Base-by-base conservation (phyloP, 2,329 filamentous ascomycete genomes). In the Onygena corvina region DNA sequence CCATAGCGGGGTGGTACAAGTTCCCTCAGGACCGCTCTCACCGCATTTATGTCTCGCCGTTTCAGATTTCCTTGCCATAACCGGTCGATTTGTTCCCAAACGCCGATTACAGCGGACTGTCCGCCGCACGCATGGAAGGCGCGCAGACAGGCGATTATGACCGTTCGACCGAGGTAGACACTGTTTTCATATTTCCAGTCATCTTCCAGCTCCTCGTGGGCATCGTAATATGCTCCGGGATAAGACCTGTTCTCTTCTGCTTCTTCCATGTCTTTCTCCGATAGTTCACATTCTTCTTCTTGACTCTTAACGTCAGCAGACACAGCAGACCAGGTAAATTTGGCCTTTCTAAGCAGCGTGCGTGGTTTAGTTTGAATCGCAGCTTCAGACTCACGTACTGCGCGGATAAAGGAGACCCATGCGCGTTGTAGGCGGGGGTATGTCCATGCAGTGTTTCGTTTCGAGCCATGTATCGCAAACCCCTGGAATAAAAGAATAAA, bases 401-500 rank as follows among this genome's bases (percentile, higher is more conserved):
- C 66, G 45, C 62, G 61, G 23, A 84, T 67, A 54, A 88, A 79
- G 0, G 83, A 76, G 6, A 71, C 64, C 74, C 84, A 84, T 8
- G 87, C 77, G 35, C 71, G 73, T 36, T 82, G 74, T 2, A 96
- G 75, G n/a, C 80, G 76, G 55, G 75, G 66, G 25, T 72, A 69
- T 23, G 79, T 86, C 90, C 92, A 98, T 9, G 78, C 73, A 0
- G 81, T 80, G 54, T 80, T 71, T 20, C 71, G 67, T 14, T 74
- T 65, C 21, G 79, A 80, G 8, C 89, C 90, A 60, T 94, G 82
- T 2, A 70, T 64, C 27, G 76, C 73, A 61, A 96, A 98, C 0
- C 85, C 88, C 58, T 86, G 83, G 67, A 96, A 85, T 2, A 96
- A 71, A 5, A 83, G 75, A 31, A 92, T 71, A 59, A 90, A 95